Evolutionary conservation across 371 early-diverging fungal species (phyloP), one percentile per base, ranked within the genome.

Genomic region (Mortierella sp.): DNA sequence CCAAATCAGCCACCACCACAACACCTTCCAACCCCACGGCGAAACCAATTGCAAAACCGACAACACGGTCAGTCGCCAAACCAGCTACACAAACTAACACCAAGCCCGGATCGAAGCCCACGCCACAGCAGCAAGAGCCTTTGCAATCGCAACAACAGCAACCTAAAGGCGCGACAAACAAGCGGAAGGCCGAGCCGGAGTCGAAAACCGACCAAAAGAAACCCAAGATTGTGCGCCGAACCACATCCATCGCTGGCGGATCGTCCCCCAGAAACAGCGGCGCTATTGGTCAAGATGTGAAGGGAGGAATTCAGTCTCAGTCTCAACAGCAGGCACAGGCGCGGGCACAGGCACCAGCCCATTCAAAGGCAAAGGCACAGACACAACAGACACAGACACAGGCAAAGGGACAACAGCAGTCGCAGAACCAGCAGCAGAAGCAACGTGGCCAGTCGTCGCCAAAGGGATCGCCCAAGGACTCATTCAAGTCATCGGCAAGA

Each of bases 161-260:
- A 5, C 68, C 66, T 29, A 66, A 47, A 48, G 29, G 55, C 14
- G 70, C 44, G 41, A 19, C 71, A 5, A 80, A 71, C 44, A 79
- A 80, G 58, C 55, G 81, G 34, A 81, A 77, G 47, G 58, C 77
- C 2, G 77, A 81, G 5, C 69, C 73, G 14, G 82, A 81, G 6
- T 22, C 52, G 4, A 71, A 29, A 37, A 31, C 65, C 1, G 68
- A 74, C 31, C 68, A 74, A 14, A 81, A 81, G 44, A 73, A 66
- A 43, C 58, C 80, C 26, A 80, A 81, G 71, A 81, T 81, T 31
- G 52, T 77, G 45, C 77, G 77, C 19, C 77, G 74, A 22, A 68
- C 71, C 19, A 68, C 52, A 6, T 41, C 71, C n/a, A 71, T 47
- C 53, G 24, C 70, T 1, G 71, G 71, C 6, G 74, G 77, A 6